Percentiles rank a stretch among this genome's conserved stretches.
phyloP scores from a whole-genome alignment of 1,284 basidiomycete genomes.

The Anthracocystis panici-leucophaei region DNA sequence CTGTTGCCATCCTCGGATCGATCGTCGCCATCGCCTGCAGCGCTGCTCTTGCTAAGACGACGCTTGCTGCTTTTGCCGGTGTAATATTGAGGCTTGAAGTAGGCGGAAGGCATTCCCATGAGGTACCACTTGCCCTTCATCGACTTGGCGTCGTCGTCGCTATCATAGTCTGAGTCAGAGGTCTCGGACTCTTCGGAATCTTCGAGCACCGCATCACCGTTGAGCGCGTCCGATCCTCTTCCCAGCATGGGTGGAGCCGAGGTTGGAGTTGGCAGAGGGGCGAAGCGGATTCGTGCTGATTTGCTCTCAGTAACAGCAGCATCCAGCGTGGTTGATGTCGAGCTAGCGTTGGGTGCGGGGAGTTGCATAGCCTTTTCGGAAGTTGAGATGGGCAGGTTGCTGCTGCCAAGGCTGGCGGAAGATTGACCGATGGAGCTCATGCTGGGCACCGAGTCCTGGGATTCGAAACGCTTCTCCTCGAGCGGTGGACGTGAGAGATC shows the following conservation, averaged over 20 bases:
- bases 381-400: constrained; percentile 22
- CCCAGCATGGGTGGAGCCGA: constrained; percentile 20
- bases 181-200: constrained; percentile 36
- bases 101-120: constrained; percentile 62
- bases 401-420: constrained; percentile 34
- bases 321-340: constrained; percentile 18
- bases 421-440: constrained; percentile 47
- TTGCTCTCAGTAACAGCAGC: constrained; percentile 21
- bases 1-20: constrained; percentile 28
- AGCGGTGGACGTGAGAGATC: constrained; percentile 30
- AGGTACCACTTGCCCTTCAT: constrained; percentile 63
- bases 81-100: constrained; percentile 57
- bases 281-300: constrained; percentile 55
- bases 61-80: constrained; percentile 40
- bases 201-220: constrained; percentile 11
- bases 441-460: constrained; percentile 48
- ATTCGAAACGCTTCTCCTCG: constrained; percentile 40
- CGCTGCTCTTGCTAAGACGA: constrained; percentile 22
- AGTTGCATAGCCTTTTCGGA: constrained; percentile 17
- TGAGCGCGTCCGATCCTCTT: constrained; percentile 9
- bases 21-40: constrained; percentile 26
- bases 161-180: constrained; percentile 42
- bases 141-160: constrained; percentile 37
- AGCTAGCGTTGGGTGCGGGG: constrained; percentile 3
- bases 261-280: constrained; percentile 46